Conservation (phyloP, 306 rosid species). For the Cicer judaicum region DNA sequence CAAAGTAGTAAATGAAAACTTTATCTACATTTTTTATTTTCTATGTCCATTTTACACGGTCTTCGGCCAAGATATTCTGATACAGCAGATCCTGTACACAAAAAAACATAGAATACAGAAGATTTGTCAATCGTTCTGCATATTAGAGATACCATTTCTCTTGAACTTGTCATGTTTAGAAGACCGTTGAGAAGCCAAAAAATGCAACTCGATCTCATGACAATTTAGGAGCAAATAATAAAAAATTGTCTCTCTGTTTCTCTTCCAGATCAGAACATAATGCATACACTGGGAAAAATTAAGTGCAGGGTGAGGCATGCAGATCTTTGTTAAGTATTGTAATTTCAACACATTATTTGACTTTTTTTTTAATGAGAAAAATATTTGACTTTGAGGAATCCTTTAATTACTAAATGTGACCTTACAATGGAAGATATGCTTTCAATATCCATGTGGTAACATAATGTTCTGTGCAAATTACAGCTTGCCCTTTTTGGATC, state of each 20-base stretch:
- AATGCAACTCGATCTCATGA: not conserved
- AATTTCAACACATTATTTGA: not conserved
- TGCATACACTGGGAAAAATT: not conserved
- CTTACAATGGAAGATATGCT: not conserved
- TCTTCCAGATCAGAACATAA: not conserved
- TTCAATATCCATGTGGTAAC: not conserved
- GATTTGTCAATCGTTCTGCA: not conserved
- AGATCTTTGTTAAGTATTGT: constrained; percentile 2
- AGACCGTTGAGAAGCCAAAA: not conserved
- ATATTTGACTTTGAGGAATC: constrained; percentile 4
- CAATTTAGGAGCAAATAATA: not conserved
- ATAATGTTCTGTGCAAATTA: not conserved
- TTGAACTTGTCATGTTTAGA: not conserved
- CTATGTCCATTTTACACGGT: not conserved
- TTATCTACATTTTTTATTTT: not conserved
- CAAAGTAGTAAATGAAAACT: not conserved
- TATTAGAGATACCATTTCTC: not conserved
- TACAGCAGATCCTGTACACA: not conserved
- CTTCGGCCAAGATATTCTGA: not conserved
- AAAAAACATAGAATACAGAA: not conserved
- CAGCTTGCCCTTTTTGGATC: not conserved
- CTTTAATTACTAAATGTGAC: not conserved
- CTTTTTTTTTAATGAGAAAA: not conserved
- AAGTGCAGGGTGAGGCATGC: not conserved
- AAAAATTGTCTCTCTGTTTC: not conserved